These are phyloP conservation scores for Rubroboletus pulcherrimus DNA, from an alignment of 768 basidiomycete species.

Conservation along the genomic window DNA sequence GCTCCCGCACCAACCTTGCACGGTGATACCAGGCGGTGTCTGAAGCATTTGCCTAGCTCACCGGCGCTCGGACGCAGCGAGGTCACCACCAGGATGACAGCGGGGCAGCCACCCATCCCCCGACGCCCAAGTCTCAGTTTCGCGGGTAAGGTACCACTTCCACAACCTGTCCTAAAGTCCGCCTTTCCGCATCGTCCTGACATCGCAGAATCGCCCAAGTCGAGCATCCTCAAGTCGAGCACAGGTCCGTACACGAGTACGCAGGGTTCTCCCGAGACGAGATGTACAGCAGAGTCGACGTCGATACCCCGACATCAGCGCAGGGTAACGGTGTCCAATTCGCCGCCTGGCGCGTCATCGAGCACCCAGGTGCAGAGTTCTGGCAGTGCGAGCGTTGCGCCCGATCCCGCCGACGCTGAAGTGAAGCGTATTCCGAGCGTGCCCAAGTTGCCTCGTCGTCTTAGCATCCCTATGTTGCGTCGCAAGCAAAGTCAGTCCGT, in stretches of 20 bases:
- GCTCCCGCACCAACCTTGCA: constrained; percentile 17
- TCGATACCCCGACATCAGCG: constrained; percentile 10
- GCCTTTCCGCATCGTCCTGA: constrained; percentile 3
- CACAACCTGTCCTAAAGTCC: constrained; percentile 1
- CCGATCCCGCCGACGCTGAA: background rate
- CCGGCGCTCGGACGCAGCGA: constrained; percentile 17
- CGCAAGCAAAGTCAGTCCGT: constrained; percentile 24
- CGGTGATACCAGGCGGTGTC: constrained; percentile 4
- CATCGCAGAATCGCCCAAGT: constrained; percentile 4
- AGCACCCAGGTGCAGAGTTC: background rate
- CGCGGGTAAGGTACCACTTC: background rate
- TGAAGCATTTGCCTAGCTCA: constrained; percentile 26
- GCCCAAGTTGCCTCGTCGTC: constrained; percentile 25
- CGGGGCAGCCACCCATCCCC: background rate
- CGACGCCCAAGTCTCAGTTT: constrained; percentile 18
- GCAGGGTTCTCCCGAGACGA: constrained; percentile 1
- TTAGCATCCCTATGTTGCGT: constrained; percentile 29
- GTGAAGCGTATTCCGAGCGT: constrained; percentile 17
- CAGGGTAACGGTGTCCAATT: constrained; percentile 20
- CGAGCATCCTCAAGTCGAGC: constrained; percentile 16
- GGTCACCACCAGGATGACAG: background rate
- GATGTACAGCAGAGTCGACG: background rate
- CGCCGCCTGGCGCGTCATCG: constrained; percentile 8
- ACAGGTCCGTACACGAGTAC: constrained; percentile 1
- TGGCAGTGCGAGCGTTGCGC: background rate